Conservation (phyloP, 2,329 filamentous ascomycete species). For the Monilinia fructigena region DNA sequence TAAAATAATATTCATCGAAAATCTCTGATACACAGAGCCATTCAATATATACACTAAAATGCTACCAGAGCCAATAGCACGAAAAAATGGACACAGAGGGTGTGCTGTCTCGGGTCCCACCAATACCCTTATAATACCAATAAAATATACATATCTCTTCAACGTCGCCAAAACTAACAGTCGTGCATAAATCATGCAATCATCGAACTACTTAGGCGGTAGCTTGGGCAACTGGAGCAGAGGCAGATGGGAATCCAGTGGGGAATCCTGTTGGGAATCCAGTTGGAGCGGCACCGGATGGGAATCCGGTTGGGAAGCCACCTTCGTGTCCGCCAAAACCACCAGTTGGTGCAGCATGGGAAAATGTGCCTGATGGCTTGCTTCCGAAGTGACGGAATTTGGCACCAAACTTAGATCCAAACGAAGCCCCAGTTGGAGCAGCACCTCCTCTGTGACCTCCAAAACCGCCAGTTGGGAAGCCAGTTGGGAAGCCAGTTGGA, state of each 20-base stretch:
- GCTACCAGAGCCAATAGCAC: constrained; percentile 12
- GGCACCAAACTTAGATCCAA: too few relatives aligned
- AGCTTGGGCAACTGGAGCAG: not conserved
- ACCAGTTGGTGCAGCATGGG: not conserved
- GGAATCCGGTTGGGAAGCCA: not conserved
- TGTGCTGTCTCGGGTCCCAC: constrained; percentile 8
- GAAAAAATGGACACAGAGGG: constrained; percentile 11
- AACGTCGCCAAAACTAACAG: constrained; percentile 3
- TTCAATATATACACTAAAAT: constrained; percentile 14
- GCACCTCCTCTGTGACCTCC: not conserved
- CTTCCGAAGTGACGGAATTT: too few relatives aligned
- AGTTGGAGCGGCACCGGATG: not conserved
- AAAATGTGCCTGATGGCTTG: not conserved
- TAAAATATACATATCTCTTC: not conserved
- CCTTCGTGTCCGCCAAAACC: constrained; percentile 1
- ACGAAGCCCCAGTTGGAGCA: not conserved
- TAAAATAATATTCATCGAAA: not conserved
- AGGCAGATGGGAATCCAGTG: not conserved
- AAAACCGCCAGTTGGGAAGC: not conserved
- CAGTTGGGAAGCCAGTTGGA: too few relatives aligned
- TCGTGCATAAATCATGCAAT: not conserved
- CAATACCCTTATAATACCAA: constrained; percentile 1
- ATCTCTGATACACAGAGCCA: constrained; percentile 2
- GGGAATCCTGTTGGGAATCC: not conserved
- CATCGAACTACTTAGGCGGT: not conserved